Evolutionary conservation across 768 basidiomycete species (phyloP).

Genomic region (Boletus rubropictus): DNA sequence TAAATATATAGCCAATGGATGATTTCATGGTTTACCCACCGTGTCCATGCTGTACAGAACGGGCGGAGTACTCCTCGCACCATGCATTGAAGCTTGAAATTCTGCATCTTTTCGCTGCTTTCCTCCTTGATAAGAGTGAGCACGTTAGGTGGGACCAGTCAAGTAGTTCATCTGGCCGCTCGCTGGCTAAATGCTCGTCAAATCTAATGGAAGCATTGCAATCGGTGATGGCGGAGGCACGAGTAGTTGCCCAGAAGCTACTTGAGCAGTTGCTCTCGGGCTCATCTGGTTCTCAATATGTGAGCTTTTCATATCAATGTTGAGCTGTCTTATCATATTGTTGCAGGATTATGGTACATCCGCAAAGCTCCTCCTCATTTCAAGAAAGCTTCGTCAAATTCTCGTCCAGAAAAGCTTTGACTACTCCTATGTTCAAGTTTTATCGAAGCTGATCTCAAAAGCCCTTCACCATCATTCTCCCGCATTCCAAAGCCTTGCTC

Average conservation of each 20-base stretch:
- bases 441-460: conserved; percentile 49
- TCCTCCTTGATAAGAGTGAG: conserved; percentile 35
- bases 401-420: conserved; percentile 42
- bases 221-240: conserved; percentile 20
- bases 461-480: conserved; percentile 34
- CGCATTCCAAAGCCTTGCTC: conserved; percentile 30
- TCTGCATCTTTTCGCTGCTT: conserved; percentile 37
- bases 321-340: neutral
- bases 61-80: conserved; percentile 18
- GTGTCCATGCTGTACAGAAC: conserved; percentile 25
- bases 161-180: neutral
- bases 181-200: conserved; percentile 6
- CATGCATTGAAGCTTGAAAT: conserved; percentile 38
- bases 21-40: conserved; percentile 41
- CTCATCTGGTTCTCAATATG: conserved; percentile 7
- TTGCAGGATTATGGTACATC: conserved; percentile 33
- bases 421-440: conserved; percentile 59
- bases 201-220: conserved; percentile 18
- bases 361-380: conserved; percentile 34
- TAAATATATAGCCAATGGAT: conserved; percentile 44
- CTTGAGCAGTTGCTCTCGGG: conserved; percentile 21
- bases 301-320: conserved; percentile 16
- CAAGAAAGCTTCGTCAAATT: conserved; percentile 41
- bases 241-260: conserved; percentile 10
- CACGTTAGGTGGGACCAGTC: conserved; percentile 1